phyloP scores from a whole-genome alignment of 257 asterid species.

The Leonotis leonurus region DNA sequence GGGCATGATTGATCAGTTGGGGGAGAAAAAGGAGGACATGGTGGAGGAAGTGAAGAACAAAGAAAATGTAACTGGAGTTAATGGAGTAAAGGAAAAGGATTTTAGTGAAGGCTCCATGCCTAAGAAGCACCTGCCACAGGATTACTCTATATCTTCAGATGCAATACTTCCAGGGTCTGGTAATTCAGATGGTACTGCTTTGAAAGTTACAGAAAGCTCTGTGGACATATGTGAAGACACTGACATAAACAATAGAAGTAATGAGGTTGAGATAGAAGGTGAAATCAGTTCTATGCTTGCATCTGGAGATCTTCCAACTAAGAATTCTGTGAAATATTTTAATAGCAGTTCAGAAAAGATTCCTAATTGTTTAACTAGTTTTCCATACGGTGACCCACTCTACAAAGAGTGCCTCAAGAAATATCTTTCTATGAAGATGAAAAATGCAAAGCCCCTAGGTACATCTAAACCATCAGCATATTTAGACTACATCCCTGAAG shows the following conservation, averaged over 20 bases:
- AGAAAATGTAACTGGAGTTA: conserved; percentile 18
- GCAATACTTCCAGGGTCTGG: conserved; percentile 22
- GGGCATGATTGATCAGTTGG: conserved; percentile 75
- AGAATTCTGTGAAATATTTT: conserved; percentile 24
- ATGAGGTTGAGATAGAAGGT: conserved; percentile 23
- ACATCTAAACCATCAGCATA: conserved; percentile 38
- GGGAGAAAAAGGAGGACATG: conserved; percentile 33
- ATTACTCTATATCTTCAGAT: conserved; percentile 24
- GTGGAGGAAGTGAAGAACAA: conserved; percentile 29
- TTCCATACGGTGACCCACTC: conserved; percentile 39
- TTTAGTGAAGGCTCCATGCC: conserved; percentile 20
- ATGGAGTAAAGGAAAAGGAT: conserved; percentile 27
- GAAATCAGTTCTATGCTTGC: conserved; percentile 22
- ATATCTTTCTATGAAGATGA: conserved; percentile 39
- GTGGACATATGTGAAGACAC: conserved; percentile 7
- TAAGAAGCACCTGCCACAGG: conserved; percentile 18
- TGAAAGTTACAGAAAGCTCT: conserved; percentile 20
- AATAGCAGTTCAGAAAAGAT: conserved; percentile 26
- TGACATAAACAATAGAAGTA: conserved; percentile 15
- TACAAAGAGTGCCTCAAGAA: conserved; percentile 43
- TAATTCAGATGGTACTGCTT: conserved; percentile 20
- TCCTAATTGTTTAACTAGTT: conserved; percentile 24
- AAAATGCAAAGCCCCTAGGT: conserved; percentile 27
- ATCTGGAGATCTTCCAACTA: conserved; percentile 29
- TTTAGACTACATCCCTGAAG: conserved; percentile 67